Conservation (phyloP, 495 filamentous ascomycete genomes). For the Aspergillus homomorphus region DNA sequence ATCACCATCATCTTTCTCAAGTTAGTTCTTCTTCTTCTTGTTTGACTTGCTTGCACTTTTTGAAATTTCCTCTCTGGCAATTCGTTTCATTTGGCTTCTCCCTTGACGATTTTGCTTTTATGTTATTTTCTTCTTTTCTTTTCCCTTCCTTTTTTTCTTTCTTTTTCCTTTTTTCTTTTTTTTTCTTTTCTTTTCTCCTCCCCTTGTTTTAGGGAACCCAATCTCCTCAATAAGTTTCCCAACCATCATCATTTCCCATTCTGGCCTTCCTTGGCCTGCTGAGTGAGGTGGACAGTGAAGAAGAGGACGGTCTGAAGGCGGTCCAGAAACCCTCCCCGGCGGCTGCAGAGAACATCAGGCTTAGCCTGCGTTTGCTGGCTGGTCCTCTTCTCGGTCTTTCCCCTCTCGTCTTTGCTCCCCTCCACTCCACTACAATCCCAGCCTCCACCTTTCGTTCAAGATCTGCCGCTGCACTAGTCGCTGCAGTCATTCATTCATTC, state of each 20-base stretch:
- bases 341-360: slow-evolving; percentile 22
- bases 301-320: slow-evolving; percentile 1
- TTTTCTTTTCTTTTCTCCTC: no score
- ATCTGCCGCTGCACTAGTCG: slow-evolving; percentile 24
- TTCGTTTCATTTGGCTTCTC: not conserved
- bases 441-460: slow-evolving; percentile 25
- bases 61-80: not conserved
- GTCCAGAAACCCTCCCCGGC: slow-evolving; percentile 18
- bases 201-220: not conserved
- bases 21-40: not conserved
- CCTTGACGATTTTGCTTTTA: not conserved
- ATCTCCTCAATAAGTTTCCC: not conserved
- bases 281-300: not conserved
- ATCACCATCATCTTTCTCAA: not conserved
- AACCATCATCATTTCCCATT: not conserved
- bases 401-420: slow-evolving; percentile 16
- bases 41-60: not conserved
- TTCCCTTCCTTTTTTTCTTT: not conserved
- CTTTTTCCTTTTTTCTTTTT: not conserved
- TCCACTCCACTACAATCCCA: slow-evolving; percentile 11
- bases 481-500: slow-evolving; percentile 22
- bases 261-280: no score
- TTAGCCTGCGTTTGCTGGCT: slow-evolving; percentile 29
- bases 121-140: not conserved
- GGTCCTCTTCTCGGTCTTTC: slow-evolving; percentile 20